A percentile compares a stretch with the other conserved stretches of the same genome.
phyloP scores from a whole-genome alignment of 257 asterid genomes.

The Salvia miltiorrhiza region DNA sequence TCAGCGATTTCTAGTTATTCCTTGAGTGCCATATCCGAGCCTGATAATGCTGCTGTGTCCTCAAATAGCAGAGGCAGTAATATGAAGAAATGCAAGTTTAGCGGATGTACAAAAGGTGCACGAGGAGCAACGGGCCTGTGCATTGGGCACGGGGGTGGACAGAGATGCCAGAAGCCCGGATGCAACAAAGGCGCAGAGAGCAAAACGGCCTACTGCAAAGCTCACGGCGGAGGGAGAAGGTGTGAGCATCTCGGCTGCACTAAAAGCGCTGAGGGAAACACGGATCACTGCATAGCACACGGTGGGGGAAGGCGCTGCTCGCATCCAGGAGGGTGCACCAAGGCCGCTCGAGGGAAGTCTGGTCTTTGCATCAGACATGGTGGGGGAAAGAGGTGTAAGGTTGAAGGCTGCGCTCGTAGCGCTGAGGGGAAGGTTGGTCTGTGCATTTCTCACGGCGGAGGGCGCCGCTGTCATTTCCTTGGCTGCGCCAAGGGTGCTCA shows the following conservation, averaged over 20 bases:
- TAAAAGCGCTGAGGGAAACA: constrained; percentile 89
- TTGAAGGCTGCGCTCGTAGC: constrained; percentile 82
- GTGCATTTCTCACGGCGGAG: constrained; percentile 96
- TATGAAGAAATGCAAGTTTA: constrained; percentile 61
- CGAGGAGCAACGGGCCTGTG: constrained; percentile 93
- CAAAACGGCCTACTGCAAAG: constrained; percentile 89
- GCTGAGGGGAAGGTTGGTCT: constrained; percentile 91
- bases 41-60: constrained; percentile 43
- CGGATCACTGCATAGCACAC: constrained; percentile 87
- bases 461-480: constrained; percentile 69
- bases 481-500: constrained; percentile 80
- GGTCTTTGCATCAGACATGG: constrained; percentile 94
- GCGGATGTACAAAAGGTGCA: constrained; percentile 81
- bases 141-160: constrained; percentile 96
- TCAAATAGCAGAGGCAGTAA: constrained; percentile 36
- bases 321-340: constrained; percentile 57
- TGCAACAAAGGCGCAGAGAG: constrained; percentile 95
- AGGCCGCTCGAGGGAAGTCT: constrained; percentile 89
- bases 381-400: constrained; percentile 87
- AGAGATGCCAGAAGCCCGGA: constrained; percentile 89
- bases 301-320: constrained; percentile 91
- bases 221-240: constrained; percentile 90
- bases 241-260: constrained; percentile 87
- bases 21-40: constrained; percentile 57
- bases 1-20: constrained; percentile 59